phyloP scores from a whole-genome alignment of 306 rosid genomes.

The Notholithocarpus densiflorus region DNA sequence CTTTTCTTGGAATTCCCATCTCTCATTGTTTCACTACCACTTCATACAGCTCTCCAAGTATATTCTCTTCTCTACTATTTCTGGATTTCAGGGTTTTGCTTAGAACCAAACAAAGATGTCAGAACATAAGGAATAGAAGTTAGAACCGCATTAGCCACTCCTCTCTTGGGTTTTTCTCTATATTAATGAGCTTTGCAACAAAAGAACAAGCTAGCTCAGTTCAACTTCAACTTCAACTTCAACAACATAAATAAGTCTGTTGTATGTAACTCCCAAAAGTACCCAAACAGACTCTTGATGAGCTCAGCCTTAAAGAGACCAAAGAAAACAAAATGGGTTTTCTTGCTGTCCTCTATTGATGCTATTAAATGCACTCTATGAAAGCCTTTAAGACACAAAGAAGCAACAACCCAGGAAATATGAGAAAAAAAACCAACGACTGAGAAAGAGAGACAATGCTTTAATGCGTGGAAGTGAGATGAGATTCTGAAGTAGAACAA shows the following conservation, averaged over 20 bases:
- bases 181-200: constrained; percentile 13
- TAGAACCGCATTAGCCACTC: constrained; percentile 26
- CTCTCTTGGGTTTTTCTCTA: constrained; percentile 29
- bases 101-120: constrained; percentile 27
- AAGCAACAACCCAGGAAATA: constrained; percentile 39
- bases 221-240: not conserved
- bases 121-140: constrained; percentile 17
- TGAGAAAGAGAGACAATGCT: constrained; percentile 38
- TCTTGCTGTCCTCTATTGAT: constrained; percentile 23
- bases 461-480: constrained; percentile 82
- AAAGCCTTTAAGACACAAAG: constrained; percentile 31
- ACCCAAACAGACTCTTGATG: not conserved
- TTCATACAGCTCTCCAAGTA: constrained; percentile 54
- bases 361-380: constrained; percentile 25
- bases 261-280: not conserved
- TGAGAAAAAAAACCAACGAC: constrained; percentile 38
- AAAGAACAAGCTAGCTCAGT: constrained; percentile 24
- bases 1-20: constrained; percentile 86
- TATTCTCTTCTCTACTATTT: constrained; percentile 21
- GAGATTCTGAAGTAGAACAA: constrained; percentile 77
- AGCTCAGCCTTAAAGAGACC: constrained; percentile 14
- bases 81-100: constrained; percentile 30
- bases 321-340: constrained; percentile 23
- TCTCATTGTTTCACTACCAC: constrained; percentile 73
- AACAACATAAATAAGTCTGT: not conserved